Base-by-base conservation (phyloP, 805 yeast genomes). In the Sugiyamaella smithiae region DNA sequence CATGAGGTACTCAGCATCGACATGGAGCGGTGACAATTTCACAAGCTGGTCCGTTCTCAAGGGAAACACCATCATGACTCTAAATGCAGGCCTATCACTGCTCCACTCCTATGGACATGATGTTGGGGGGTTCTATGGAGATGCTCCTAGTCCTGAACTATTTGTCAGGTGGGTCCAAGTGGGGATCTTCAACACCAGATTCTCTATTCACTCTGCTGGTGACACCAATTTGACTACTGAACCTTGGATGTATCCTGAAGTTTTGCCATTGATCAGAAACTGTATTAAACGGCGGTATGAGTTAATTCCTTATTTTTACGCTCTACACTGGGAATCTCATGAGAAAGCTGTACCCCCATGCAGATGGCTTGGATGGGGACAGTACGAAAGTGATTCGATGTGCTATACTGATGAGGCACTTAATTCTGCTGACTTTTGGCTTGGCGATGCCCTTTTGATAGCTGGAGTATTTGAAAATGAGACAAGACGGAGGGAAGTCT, bases 281-380 rank as follows among this genome's bases (percentile, higher is more conserved):
- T 33, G 31, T 37, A 45, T 45, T 22, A 38, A 45, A 20, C 16
- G 48, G 20, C 17, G 48, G 23, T 45, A 45, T 24, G 44, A 45
- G 19, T 20, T 45, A 24, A 37, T 45, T 17, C 48, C 48, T 14
- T 45, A 36, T 25, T n/a, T 45, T 24, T 45, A 45, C 25, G 43
- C 48, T 35, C 33, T 40, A 5, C 48, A 45, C 19, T 45, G 48
- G 48, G 46, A 45, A 23, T 40, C 48, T 5, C 43, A 45, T 26
- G 19, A 26, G 9, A 23, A 8, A n/a, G 33, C 44, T 26, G 12
- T 25, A 8, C 32, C 25, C 11, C 29, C 37, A 11, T 32, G 37
- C 19, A 9, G 19, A 32, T 32, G 37, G 37, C 19, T 32, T 12
- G 37, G 37, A 11, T 45, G 37, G 25, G 48, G 48, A 9, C 11